Evolutionary conservation across 345 rosid species (phyloP).

Genomic region (Draba incana): DNA sequence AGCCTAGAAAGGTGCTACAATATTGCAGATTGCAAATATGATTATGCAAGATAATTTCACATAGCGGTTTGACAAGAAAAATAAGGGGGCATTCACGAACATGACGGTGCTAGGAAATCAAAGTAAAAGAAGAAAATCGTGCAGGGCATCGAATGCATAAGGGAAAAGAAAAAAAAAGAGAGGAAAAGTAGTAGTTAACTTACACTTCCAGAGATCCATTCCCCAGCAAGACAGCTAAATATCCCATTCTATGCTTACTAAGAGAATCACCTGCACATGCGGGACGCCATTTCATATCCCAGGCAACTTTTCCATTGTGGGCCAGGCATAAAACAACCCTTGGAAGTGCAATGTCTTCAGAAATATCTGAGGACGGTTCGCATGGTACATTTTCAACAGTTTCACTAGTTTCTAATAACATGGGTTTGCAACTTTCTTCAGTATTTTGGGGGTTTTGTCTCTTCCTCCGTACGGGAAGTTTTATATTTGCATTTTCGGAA

Average conservation of each 20-base stretch:
- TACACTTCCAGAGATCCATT: conserved; percentile 96
- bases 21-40: conserved; percentile 6
- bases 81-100: not conserved
- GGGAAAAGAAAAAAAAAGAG: conserved; percentile 1
- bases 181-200: conserved; percentile 42
- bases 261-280: conserved; percentile 43
- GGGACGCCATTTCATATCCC: conserved; percentile 96
- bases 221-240: conserved; percentile 89
- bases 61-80: conserved; percentile 15
- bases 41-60: not conserved
- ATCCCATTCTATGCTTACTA: conserved; percentile 74
- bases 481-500: conserved; percentile 40
- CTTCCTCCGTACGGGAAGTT: conserved; percentile 39
- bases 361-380: conserved; percentile 38
- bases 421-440: conserved; percentile 38
- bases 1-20: conserved; percentile 13
- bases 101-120: not conserved
- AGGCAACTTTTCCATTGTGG: conserved; percentile 88
- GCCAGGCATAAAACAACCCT: conserved; percentile 80
- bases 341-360: conserved; percentile 63
- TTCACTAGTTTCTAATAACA: conserved; percentile 35
- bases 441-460: conserved; percentile 40
- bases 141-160: not conserved
- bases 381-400: conserved; percentile 35
- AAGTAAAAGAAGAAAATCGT: not conserved